These are phyloP conservation scores for Ophiostoma ulmi DNA, from an alignment of 2,329 filamentous ascomycete species.

Conservation along the genomic window DNA sequence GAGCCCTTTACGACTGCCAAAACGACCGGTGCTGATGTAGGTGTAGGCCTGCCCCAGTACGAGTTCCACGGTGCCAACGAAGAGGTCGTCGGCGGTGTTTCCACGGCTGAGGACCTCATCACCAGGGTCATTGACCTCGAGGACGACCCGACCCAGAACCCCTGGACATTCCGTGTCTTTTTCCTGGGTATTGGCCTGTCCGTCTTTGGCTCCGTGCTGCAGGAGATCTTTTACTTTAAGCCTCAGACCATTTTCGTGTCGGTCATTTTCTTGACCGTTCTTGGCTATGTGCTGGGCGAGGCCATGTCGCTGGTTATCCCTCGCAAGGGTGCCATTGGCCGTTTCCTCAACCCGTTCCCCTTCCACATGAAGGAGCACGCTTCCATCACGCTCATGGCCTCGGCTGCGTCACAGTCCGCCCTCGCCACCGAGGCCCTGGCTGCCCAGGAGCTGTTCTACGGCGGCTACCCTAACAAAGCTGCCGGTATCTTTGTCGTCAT, in stretches of 20 bases:
- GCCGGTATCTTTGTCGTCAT: conserved; percentile 43
- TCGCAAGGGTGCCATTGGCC: conserved; percentile 33
- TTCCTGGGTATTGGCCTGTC: conserved; percentile 30
- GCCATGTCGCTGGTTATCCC: conserved; percentile 33
- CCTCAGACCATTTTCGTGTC: conserved; percentile 43
- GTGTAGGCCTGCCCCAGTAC: conserved; percentile 14
- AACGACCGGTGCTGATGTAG: conserved; percentile 12
- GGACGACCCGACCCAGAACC: conserved; percentile 28
- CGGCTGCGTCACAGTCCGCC: conserved; percentile 27
- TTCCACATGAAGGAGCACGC: conserved; percentile 31
- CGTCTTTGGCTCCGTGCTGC: conserved; percentile 38
- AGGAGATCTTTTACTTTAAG: conserved; percentile 45
- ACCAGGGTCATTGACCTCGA: conserved; percentile 28
- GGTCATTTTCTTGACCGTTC: conserved; percentile 42
- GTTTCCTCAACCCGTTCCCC: conserved; percentile 31
- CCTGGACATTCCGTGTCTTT: conserved; percentile 27
- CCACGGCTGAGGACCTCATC: conserved; percentile 24
- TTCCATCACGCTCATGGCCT: conserved; percentile 29
- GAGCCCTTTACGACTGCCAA: conserved; percentile 1
- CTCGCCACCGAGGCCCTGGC: conserved; percentile 39
- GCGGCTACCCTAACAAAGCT: conserved; percentile 36
- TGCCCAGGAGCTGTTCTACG: conserved; percentile 45
- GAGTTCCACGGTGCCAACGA: not conserved
- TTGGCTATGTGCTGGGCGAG: conserved; percentile 39
- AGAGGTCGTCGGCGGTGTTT: not conserved